Percentiles rank a stretch among this genome's conserved stretches.
Conservation (phyloP, 2,329 filamentous ascomycete species). For the Fusarium sp. region DNA sequence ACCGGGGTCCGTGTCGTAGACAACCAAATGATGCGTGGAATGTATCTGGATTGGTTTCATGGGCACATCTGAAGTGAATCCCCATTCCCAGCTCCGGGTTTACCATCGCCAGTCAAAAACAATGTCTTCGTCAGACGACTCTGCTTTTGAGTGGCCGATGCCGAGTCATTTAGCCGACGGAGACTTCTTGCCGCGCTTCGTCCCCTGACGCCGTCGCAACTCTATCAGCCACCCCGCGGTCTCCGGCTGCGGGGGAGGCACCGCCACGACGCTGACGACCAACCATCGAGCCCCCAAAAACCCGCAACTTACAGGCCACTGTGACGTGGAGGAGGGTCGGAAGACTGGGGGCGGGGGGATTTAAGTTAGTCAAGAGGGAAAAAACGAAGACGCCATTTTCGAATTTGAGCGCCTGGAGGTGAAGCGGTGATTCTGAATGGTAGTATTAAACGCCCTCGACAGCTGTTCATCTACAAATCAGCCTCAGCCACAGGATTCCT, state of each 20-base stretch:
- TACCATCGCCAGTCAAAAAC: neutral
- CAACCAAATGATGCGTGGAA: neutral
- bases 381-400: conserved; percentile 1
- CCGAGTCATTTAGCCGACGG: conserved; percentile 11
- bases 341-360: conserved; percentile 7
- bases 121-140: neutral
- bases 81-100: neutral
- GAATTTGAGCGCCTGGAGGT: neutral
- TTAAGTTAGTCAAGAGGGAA: conserved; percentile 9
- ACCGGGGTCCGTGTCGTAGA: neutral
- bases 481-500: conserved; percentile 1
- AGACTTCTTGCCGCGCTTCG: neutral
- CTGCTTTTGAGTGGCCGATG: neutral
- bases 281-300: conserved; percentile 15
- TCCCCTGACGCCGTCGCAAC: conserved; percentile 31
- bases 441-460: neutral
- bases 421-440: neutral
- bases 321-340: conserved; percentile 24
- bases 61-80: neutral
- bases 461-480: neutral
- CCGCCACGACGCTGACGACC: conserved; percentile 12
- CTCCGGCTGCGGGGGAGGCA: conserved; percentile 26
- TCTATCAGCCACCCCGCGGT: conserved; percentile 42
- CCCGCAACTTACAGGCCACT: conserved; percentile 13
- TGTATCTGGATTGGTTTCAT: neutral